Conservation (phyloP, 768 basidiomycete genomes). For the Chalciporus pseudorubinellus region DNA sequence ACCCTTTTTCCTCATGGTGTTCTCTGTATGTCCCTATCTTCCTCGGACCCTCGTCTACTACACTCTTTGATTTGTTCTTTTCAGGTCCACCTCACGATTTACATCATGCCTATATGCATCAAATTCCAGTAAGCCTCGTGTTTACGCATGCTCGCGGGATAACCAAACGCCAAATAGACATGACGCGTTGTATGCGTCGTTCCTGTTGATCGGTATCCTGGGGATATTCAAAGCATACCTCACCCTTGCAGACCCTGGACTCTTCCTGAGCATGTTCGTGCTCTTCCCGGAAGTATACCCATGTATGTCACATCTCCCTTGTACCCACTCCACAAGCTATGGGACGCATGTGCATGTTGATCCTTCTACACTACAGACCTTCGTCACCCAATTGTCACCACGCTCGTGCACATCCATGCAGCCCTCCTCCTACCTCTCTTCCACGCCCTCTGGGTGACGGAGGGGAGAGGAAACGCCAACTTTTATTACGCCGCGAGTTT, state of each 20-base stretch:
- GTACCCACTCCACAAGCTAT: background rate
- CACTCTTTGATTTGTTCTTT: background rate
- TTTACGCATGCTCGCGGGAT: no score
- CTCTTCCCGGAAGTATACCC: constrained; percentile 83
- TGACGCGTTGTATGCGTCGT: constrained; percentile 79
- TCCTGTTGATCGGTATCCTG: constrained; percentile 72
- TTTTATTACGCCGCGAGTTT: constrained; percentile 97
- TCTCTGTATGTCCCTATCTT: constrained; percentile 59
- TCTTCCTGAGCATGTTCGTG: constrained; percentile 78
- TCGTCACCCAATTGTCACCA: constrained; percentile 79
- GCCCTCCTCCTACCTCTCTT: constrained; percentile 86
- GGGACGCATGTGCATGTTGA: background rate
- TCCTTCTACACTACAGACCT: constrained; percentile 52
- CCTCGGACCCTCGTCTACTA: background rate
- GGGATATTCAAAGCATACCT: constrained; percentile 91
- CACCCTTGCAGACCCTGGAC: constrained; percentile 81
- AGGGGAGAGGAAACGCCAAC: constrained; percentile 95
- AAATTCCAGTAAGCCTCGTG: constrained; percentile 88
- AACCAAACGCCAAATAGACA: no score
- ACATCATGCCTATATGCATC: constrained; percentile 79
- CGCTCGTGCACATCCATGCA: constrained; percentile 80
- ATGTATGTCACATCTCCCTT: constrained; percentile 53
- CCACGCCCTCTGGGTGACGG: constrained; percentile 85
- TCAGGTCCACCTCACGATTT: constrained; percentile 80
- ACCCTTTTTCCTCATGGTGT: constrained; percentile 92